Evolutionary conservation across 345 rosid species (phyloP).

Genomic region (Streptanthus diversifolius): DNA sequence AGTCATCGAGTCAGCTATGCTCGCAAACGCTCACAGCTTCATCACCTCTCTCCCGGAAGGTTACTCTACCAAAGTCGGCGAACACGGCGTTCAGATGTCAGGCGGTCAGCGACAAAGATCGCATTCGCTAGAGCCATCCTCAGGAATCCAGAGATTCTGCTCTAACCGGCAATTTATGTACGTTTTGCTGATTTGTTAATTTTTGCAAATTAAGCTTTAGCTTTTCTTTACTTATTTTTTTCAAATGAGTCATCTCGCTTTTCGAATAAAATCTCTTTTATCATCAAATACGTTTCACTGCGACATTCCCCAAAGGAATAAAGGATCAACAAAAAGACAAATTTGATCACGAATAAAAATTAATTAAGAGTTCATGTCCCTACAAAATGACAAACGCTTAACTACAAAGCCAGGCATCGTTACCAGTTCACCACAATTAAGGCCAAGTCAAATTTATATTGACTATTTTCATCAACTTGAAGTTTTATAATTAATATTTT

Average conservation of each 20-base stretch:
- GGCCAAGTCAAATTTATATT: slow-evolving; percentile 5
- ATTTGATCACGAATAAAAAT: neutral
- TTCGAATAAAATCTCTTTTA: neutral
- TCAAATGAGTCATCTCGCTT: neutral
- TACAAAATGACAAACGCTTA: neutral
- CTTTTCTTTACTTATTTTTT: neutral
- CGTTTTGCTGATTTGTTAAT: too few relatives aligned
- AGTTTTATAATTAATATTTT: neutral
- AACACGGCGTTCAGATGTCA: slow-evolving; percentile 84
- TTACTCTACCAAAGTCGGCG: slow-evolving; percentile 83
- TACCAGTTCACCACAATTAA: neutral
- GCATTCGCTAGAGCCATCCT: slow-evolving; percentile 91
- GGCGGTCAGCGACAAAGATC: slow-evolving; percentile 88
- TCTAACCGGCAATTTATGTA: too few relatives aligned
- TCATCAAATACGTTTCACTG: neutral
- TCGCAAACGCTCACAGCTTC: slow-evolving; percentile 84
- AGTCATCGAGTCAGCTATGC: slow-evolving; percentile 75
- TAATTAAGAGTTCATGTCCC: neutral
- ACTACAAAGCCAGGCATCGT: neutral
- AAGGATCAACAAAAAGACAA: neutral
- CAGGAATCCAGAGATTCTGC: slow-evolving; percentile 81
- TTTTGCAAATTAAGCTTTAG: neutral
- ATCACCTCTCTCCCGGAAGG: slow-evolving; percentile 84
- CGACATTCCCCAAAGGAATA: neutral
- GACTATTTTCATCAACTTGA: neutral